Base-by-base conservation (phyloP, 2,329 filamentous ascomycete species). In the Stachybotrys elegans region DNA sequence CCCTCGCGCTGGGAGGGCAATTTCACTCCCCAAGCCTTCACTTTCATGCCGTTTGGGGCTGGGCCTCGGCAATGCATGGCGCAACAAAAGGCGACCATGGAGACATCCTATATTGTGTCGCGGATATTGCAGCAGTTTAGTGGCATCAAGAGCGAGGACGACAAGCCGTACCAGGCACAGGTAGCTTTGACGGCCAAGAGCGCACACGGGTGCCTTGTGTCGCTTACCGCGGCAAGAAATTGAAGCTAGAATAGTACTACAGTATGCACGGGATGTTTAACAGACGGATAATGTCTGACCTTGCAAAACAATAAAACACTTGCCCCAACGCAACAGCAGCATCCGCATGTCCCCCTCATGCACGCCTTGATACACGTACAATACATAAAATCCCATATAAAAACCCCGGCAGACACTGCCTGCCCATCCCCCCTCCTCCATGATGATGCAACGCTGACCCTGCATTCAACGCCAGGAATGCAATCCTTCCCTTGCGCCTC, bases 21-120 rank as follows among this genome's bases (percentile, higher is more conserved):
- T 17, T 32, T 21, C 45, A 40, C 41, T 22, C 40, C 40, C 13
- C 36, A 38, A n/a, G 43, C 37, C 17, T 50, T 46, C 32, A 40
- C 32, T 16, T 51, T 51, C 34, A 36, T 38, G 25, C 36, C 42
- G 22, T 51, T 37, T 21, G 34, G 34, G 6, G 34, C 34, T 6
- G 34, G 34, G 6, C 34, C 34, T 37, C 6, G 34, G 20, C 34
- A 37, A 19, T 37, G 34, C 34, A 13, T 37, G 34, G 34, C 34
- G 20, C 34, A 37, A 19, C 34, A 37, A 20, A 37, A 37, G 34
- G 34, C 34, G 34, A 37, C 34, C 5, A 37, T 37, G 34, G 34
- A 37, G n/a, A 37, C 34, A 6, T 37, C 34, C 13, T 37, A 37
- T 13, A 37, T 37, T 4, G n/a, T 37, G 6, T 37, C 34, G 20